Percentiles rank a stretch among this genome's conserved stretches.
These are phyloP conservation scores for Colletotrichum karsti DNA, from an alignment of 2,329 filamentous ascomycete species.

Conservation along the genomic window DNA sequence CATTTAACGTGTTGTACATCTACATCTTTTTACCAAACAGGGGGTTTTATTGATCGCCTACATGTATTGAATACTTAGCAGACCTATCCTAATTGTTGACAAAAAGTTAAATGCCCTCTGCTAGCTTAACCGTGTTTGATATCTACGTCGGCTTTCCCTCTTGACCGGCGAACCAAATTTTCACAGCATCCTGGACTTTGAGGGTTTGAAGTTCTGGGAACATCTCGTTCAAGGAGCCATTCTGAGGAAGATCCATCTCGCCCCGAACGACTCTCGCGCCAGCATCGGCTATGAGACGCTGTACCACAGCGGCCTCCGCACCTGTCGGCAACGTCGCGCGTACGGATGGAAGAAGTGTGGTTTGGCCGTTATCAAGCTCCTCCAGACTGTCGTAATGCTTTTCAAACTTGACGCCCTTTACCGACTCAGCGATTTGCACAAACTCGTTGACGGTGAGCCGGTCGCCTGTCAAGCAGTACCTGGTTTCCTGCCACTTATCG, in stretches of 20 bases:
- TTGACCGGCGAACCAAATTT: too few relatives aligned
- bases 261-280: not conserved
- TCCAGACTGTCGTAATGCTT: not conserved
- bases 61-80: too few relatives aligned
- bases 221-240: not conserved
- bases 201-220: not conserved
- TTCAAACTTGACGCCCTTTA: fast-evolving
- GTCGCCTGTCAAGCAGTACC: not conserved
- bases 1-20: too few relatives aligned
- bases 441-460: not conserved
- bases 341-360: not conserved
- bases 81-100: too few relatives aligned
- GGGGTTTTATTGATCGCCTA: too few relatives aligned
- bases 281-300: too few relatives aligned
- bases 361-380: fast-evolving
- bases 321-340: too few relatives aligned
- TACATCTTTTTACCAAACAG: too few relatives aligned
- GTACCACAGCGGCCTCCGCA: too few relatives aligned
- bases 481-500: not conserved
- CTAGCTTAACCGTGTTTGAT: too few relatives aligned
- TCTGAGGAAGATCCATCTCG: not conserved
- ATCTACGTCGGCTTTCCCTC: too few relatives aligned
- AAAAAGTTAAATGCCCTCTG: too few relatives aligned
- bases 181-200: not conserved
- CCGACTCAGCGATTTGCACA: not conserved